Conservation (phyloP, 306 rosid species). For the Begonia loranthoides region DNA sequence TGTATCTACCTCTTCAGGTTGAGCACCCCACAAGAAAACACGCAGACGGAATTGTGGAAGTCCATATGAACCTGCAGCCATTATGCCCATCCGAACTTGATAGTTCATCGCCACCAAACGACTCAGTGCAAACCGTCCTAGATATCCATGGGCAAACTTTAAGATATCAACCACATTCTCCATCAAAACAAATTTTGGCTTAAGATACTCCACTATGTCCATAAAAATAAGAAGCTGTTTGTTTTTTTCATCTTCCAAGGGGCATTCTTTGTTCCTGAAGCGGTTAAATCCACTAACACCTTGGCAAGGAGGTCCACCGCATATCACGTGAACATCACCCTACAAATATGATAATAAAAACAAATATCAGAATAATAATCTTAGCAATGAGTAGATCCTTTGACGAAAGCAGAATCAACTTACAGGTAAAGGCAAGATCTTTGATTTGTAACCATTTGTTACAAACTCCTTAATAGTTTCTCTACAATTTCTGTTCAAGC, state of each 20-base stretch:
- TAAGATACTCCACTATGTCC: conserved; percentile 44
- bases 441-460: conserved; percentile 24
- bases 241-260: conserved; percentile 49
- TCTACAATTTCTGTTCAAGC: conserved; percentile 35
- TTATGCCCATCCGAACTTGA: conserved; percentile 66
- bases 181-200: conserved; percentile 62
- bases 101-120: conserved; percentile 61
- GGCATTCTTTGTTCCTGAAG: conserved; percentile 21
- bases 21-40: conserved; percentile 76
- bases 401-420: conserved; percentile 11
- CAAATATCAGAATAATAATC: background rate
- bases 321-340: background rate
- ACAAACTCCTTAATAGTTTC: conserved; percentile 36
- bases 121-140: conserved; percentile 73
- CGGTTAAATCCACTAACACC: conserved; percentile 54
- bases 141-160: conserved; percentile 47
- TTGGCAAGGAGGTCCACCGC: background rate
- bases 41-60: conserved; percentile 82
- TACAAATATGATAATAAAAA: background rate
- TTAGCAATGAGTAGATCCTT: background rate
- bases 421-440: conserved; percentile 56
- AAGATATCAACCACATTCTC: conserved; percentile 72
- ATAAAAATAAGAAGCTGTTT: conserved; percentile 43
- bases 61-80: conserved; percentile 83
- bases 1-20: conserved; percentile 26